Base-by-base conservation (phyloP, 345 rosid genomes). In the Eutrema yunnanense region DNA sequence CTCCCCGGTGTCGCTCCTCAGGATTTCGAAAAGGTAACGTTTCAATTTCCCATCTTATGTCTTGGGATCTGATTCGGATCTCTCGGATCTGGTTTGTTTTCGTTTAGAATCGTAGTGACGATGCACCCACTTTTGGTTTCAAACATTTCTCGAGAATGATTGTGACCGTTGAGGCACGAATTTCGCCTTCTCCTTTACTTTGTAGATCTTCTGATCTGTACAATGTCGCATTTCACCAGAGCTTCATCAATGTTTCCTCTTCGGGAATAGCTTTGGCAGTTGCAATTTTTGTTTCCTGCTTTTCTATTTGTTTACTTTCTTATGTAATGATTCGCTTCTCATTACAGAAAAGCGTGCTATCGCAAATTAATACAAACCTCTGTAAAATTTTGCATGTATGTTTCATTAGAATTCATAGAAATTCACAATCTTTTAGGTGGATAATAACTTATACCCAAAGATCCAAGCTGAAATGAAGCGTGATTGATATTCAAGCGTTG, bases 1-100 rank as follows among this genome's bases (percentile, higher is more conserved):
- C 98, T 92, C 62, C 98, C 98, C 2, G 98, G 98, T 68, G 98
- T 92, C 67, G 96, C 96, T 40, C 98, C 98, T 62, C 82, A 85
- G 80, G 96, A 92, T 82, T 90, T 92, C 86, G 72, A 75, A 27
- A 88, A 84, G 96, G 98, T 90, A 46, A 16, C 38, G 47, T 57
- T 30, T 14, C 36, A 3, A 9, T 54, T 13, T 9, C 46, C 27
- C 11, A n/a, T 32, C 22, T 1, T 30, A n/a, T 57, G 0, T 11
- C 13, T 27, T 47, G 33, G 5, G 73, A 80, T 80, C 78, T 76
- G 72, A 38, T 56, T 62, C 40, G 13, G 32, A 44, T 50, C 78
- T 52, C 74, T 32, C 67, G 54, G 75, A 73, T 53, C 67, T 73
- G 70, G 2, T 34, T 41, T 9, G 9, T 26, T 3, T 5, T 8